Percentiles rank a stretch among this genome's conserved stretches.
These are phyloP conservation scores for Rhodamnia rubescens DNA, from an alignment of 345 rosid species.

Conservation along the genomic window DNA sequence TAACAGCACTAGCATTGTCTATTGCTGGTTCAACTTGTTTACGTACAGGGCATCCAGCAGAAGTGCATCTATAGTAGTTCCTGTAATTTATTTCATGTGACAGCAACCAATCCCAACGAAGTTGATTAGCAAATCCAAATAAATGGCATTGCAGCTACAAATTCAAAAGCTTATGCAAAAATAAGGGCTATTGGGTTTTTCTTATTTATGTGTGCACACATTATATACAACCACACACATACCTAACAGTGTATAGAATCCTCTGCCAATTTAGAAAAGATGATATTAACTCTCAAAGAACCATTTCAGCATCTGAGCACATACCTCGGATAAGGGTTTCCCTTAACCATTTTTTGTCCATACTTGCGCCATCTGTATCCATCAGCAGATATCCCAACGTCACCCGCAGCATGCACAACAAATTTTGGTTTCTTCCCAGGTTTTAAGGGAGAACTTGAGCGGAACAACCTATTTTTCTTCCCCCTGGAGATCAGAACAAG, in stretches of 20 bases:
- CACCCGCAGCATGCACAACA: slow-evolving; percentile 81
- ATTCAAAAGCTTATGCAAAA: background rate
- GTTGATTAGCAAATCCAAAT: background rate
- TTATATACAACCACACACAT: too few species aligned
- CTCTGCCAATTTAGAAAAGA: background rate
- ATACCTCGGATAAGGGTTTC: slow-evolving; percentile 85
- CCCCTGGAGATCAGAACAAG: slow-evolving; percentile 26
- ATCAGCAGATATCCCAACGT: slow-evolving; percentile 79
- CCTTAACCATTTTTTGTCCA: slow-evolving; percentile 97
- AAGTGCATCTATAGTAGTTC: slow-evolving; percentile 93
- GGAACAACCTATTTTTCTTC: slow-evolving; percentile 34
- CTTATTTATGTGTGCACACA: too few species aligned
- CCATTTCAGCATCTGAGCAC: background rate
- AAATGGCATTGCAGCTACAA: too few species aligned
- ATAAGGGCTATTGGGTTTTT: background rate
- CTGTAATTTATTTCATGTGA: slow-evolving; percentile 19
- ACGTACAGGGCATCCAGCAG: slow-evolving; percentile 83
- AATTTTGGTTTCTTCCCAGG: slow-evolving; percentile 62
- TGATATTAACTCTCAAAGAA: background rate
- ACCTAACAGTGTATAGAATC: background rate
- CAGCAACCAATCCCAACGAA: background rate
- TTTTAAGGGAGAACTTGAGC: slow-evolving; percentile 29
- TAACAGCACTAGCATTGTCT: slow-evolving; percentile 46
- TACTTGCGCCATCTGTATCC: slow-evolving; percentile 98
- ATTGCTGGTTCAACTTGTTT: slow-evolving; percentile 77